phyloP scores from a whole-genome alignment of 2,329 filamentous ascomycete species.

The Trichoderma endophyticum region DNA sequence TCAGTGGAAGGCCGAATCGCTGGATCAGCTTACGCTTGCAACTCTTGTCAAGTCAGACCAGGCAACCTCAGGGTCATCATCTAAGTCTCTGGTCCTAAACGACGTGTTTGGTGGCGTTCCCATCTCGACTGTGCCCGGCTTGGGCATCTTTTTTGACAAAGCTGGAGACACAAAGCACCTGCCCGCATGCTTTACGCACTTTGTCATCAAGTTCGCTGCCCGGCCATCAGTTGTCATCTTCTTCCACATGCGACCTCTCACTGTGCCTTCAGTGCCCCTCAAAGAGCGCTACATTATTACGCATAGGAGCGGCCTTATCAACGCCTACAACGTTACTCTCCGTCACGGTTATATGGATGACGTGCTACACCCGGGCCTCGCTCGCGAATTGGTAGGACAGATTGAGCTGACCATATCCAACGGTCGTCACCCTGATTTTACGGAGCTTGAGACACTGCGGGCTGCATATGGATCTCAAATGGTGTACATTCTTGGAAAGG shows the following conservation, averaged over 20 bases:
- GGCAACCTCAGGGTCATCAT: slow-evolving; percentile 18
- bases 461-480: slow-evolving; percentile 47
- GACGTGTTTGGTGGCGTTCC: slow-evolving; percentile 42
- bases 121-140: slow-evolving; percentile 50
- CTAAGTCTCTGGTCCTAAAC: slow-evolving; percentile 26
- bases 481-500: slow-evolving; percentile 59
- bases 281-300: slow-evolving; percentile 48
- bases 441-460: slow-evolving; percentile 44
- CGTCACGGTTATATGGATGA: slow-evolving; percentile 73
- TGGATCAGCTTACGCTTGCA: slow-evolving; percentile 49
- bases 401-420: slow-evolving; percentile 53
- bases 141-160: slow-evolving; percentile 78
- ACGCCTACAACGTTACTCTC: slow-evolving; percentile 66
- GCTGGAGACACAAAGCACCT: slow-evolving; percentile 54
- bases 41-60: background rate
- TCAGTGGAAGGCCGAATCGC: slow-evolving; percentile 68
- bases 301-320: slow-evolving; percentile 47
- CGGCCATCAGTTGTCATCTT: slow-evolving; percentile 68
- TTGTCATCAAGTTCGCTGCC: slow-evolving; percentile 66
- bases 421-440: slow-evolving; percentile 26
- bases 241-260: slow-evolving; percentile 67
- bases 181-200: slow-evolving; percentile 68
- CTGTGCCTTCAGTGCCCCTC: slow-evolving; percentile 52
- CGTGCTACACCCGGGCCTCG: slow-evolving; percentile 63
- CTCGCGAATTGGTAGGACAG: slow-evolving; percentile 52